Percentiles rank a stretch among this genome's conserved stretches.
Evolutionary conservation across 176 grass and related monocot genomes (phyloP).

Genomic region (Oryza punctata): DNA sequence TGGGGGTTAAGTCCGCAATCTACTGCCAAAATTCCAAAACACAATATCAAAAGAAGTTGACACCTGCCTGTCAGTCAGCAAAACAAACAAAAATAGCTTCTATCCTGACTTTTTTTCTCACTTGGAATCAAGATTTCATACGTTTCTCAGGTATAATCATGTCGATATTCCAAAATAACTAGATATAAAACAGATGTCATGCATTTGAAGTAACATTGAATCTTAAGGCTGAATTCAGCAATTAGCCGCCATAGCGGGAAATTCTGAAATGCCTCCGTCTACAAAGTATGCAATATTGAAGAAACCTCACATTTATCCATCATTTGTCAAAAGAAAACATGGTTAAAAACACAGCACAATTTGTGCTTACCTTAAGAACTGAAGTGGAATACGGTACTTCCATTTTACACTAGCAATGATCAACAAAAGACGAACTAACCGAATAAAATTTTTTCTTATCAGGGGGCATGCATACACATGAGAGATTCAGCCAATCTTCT

Average conservation of each 20-base stretch:
- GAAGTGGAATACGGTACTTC: neutral
- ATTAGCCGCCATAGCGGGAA: neutral
- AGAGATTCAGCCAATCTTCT: neutral
- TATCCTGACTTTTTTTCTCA: neutral
- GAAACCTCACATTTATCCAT: neutral
- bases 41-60: neutral
- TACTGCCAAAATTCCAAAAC: neutral
- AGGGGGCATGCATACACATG: neutral
- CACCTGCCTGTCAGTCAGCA: neutral
- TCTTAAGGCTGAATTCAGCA: conserved; percentile 7
- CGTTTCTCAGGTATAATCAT: neutral
- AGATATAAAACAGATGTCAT: neutral
- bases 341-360: neutral
- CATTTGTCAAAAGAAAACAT: neutral
- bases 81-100: neutral
- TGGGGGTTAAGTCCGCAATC: neutral
- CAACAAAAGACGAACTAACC: neutral
- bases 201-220: neutral
- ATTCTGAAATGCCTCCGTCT: neutral
- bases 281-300: neutral
- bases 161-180: neutral
- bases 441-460: neutral
- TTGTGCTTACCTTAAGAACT: neutral
- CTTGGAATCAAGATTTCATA: neutral
- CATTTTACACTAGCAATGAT: neutral